Evolutionary conservation across 345 rosid species (phyloP), one percentile per base, ranked within the genome.

Genomic region (Alliaria petiolata): DNA sequence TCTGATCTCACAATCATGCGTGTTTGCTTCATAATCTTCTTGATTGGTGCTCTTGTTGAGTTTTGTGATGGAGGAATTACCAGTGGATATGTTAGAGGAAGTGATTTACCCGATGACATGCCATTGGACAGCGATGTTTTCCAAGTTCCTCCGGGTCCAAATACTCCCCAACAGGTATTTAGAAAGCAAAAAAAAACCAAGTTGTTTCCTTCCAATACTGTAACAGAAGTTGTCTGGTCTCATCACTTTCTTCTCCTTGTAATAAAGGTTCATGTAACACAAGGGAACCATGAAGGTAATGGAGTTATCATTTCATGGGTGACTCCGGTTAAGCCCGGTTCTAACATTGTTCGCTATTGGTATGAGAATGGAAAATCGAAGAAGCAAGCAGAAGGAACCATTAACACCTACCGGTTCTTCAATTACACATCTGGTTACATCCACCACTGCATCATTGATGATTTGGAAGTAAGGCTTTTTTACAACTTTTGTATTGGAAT

Each of bases 361-460:
- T 67, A 76, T 51, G 62, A 57, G 45, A 36, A 84, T 35, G 76
- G 74, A 26, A 12, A 68, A 6, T 44, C 54, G 13, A 81, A 80
- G 59, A 74, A 79, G 12, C 30, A 7, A 51, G 89, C 87, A 0
- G 82, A 87, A 3, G 97, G 92, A 46, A 59, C 76, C 3, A 50
- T 85, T 57, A 63, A 74, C 33, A 84, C 75, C 14, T 87, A 93
- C 78, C 78, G 69, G 16, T 91, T 68, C 87, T 83, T 64, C 76
- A 83, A 91, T 78, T 91, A 93, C 81, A 87, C 91, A 13, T 93
- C 97, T 33, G 96, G 95, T 58, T 93, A 78, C 60, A 89, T 93
- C 78, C 97, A 89, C 51, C 97, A 93, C 68, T 85, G 90, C 71
- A 61, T 86, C 51, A 83, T 93, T 10, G 46, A 67, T 11, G 70